A percentile compares a stretch with the other conserved stretches of the same genome.
phyloP scores from a whole-genome alignment of 2,329 filamentous ascomycete genomes.

The Bipolaris oryzae region DNA sequence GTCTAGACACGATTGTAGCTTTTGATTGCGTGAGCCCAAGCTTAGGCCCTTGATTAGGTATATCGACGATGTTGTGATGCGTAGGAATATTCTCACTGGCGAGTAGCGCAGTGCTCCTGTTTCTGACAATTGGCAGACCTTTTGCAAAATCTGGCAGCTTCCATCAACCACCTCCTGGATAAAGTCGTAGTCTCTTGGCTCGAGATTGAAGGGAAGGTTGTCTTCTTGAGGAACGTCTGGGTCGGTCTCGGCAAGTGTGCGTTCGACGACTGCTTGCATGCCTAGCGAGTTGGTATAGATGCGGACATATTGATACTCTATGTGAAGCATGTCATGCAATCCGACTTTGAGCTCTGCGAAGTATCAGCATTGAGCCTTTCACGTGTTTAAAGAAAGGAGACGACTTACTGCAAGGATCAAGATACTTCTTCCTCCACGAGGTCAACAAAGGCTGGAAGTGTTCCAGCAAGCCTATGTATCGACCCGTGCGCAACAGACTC shows the following conservation, averaged over 20 bases:
- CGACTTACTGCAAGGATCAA: conserved; percentile 46
- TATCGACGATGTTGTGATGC: conserved; percentile 62
- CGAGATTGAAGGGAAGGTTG: conserved; percentile 52
- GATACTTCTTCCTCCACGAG: conserved; percentile 50
- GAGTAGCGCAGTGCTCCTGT: conserved; percentile 56
- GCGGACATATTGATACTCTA: conserved; percentile 57
- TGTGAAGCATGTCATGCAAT: conserved; percentile 57
- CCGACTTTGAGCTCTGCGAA: conserved; percentile 42
- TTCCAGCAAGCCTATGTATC: conserved; percentile 58
- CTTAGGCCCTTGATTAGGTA: conserved; percentile 61
- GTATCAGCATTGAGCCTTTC: conserved; percentile 5
- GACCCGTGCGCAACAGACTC: conserved; percentile 53
- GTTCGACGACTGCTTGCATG: conserved; percentile 63
- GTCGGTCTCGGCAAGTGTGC: conserved; percentile 53
- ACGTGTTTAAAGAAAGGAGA: too few relatives aligned
- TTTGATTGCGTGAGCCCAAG: conserved; percentile 56
- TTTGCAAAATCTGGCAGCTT: conserved; percentile 59
- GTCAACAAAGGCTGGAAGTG: conserved; percentile 53
- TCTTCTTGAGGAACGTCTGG: conserved; percentile 46
- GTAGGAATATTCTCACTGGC: conserved; percentile 60
- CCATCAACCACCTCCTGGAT: conserved; percentile 63
- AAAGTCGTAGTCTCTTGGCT: conserved; percentile 60
- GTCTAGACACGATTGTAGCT: conserved; percentile 56
- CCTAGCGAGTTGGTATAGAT: conserved; percentile 57
- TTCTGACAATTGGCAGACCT: conserved; percentile 57